Evolutionary conservation across 495 filamentous ascomycete genomes (phyloP).

Genomic region (Astrothelium subdiscretum): DNA sequence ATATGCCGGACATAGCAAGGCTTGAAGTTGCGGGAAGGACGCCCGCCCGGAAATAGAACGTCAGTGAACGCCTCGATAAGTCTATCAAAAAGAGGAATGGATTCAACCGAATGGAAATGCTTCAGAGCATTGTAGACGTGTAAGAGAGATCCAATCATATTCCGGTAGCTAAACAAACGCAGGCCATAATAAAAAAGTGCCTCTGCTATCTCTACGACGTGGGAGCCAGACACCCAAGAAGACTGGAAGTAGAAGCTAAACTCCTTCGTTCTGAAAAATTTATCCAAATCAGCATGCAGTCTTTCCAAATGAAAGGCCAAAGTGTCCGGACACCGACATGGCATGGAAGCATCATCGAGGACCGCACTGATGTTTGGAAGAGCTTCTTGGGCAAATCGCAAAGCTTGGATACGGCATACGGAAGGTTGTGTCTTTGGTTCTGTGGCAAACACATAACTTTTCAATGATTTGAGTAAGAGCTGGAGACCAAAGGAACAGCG

Average conservation of each 20-base stretch:
- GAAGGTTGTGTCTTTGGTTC: neutral
- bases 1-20: constrained; percentile 16
- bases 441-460: constrained; percentile 9
- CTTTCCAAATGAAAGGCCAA: constrained; percentile 19
- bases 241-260: constrained; percentile 21
- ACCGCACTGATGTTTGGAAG: constrained; percentile 8
- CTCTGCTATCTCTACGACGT: constrained; percentile 19
- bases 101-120: constrained; percentile 5
- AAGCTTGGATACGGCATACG: constrained; percentile 16
- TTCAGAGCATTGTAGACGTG: constrained; percentile 19
- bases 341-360: constrained; percentile 15
- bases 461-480: constrained; percentile 14
- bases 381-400: constrained; percentile 18
- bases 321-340: constrained; percentile 19
- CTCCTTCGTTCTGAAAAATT: constrained; percentile 11
- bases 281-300: constrained; percentile 12
- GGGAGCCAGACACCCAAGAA: constrained; percentile 18
- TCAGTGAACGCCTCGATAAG: constrained; percentile 9
- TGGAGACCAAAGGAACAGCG: constrained; percentile 14
- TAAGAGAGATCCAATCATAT: constrained; percentile 18
- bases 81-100: constrained; percentile 16
- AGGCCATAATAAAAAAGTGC: constrained; percentile 18
- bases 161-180: constrained; percentile 17
- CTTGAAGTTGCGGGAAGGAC: constrained; percentile 17
- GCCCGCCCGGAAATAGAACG: constrained; percentile 18